phyloP scores from a whole-genome alignment of 78 protist genomes.

The Paulinella micropora region DNA sequence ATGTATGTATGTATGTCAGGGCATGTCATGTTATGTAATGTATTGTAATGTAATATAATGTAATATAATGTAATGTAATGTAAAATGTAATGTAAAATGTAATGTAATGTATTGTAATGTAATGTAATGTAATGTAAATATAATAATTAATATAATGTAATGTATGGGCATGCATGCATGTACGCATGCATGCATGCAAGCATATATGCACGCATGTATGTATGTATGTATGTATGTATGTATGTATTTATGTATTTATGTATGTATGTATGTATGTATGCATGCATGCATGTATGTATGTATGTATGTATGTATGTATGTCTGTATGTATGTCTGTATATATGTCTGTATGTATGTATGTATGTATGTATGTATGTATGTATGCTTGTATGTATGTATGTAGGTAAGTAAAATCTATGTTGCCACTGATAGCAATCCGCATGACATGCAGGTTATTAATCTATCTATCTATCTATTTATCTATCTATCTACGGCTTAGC shows the following conservation, averaged over 20 bases:
- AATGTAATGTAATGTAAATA: too few relatives aligned
- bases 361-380: not conserved
- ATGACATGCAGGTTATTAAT: not conserved
- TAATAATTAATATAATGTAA: not conserved
- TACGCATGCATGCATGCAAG: not conserved
- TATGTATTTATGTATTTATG: not conserved
- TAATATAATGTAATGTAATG: too few relatives aligned
- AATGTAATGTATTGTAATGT: not conserved
- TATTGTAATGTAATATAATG: not conserved
- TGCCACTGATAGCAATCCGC: not conserved
- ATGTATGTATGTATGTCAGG: not conserved
- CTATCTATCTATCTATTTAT: not conserved
- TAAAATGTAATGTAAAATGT: not conserved
- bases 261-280: not conserved
- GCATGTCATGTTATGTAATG: not conserved
- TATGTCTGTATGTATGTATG: not conserved
- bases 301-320: not conserved
- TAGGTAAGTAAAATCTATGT: not conserved
- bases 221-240: not conserved
- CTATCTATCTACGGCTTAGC: not conserved
- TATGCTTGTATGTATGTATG: not conserved
- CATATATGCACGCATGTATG: not conserved
- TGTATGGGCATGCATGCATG: not conserved
- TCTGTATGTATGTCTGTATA: not conserved
- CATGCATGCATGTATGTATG: not conserved